Percentiles rank a stretch among this genome's conserved stretches.
Evolutionary conservation across 805 yeast genomes (phyloP).

Genomic region (Spathaspora arborariae): DNA sequence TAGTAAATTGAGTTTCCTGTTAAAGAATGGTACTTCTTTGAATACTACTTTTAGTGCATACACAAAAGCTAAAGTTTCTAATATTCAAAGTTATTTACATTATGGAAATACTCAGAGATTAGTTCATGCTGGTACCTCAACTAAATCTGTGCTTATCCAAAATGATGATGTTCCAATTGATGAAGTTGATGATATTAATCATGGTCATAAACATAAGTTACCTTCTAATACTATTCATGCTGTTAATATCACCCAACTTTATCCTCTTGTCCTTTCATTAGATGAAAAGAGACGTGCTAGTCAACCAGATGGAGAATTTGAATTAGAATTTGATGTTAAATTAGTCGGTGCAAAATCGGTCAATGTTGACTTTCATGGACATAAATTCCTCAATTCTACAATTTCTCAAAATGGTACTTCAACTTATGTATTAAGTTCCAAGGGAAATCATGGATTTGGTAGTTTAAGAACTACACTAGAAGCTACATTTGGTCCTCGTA

Average conservation of each 20-base stretch:
- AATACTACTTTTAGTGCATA: slow-evolving; percentile 23
- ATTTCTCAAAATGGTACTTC: slow-evolving; percentile 31
- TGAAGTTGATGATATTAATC: not conserved
- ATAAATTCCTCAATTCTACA: slow-evolving; percentile 11
- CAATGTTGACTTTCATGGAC: slow-evolving; percentile 13
- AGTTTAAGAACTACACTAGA: slow-evolving; percentile 28
- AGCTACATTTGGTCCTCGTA: not conserved
- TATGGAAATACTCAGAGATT: slow-evolving; percentile 39
- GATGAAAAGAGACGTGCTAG: slow-evolving; percentile 7
- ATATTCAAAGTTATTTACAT: slow-evolving; percentile 32
- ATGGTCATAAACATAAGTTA: not conserved
- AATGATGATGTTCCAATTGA: slow-evolving; percentile 12
- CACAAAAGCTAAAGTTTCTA: slow-evolving; percentile 30
- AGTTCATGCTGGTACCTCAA: slow-evolving; percentile 19
- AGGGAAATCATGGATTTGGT: slow-evolving; percentile 31
- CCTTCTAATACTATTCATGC: slow-evolving; percentile 12
- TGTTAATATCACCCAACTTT: slow-evolving; percentile 16
- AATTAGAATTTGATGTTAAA: slow-evolving; percentile 16
- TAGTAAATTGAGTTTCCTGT: slow-evolving; percentile 33
- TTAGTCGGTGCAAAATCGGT: slow-evolving; percentile 16
- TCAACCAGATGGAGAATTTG: slow-evolving; percentile 8
- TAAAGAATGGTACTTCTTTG: slow-evolving; percentile 34
- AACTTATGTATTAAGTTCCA: slow-evolving; percentile 16
- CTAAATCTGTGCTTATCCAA: slow-evolving; percentile 17
- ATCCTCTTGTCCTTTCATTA: slow-evolving; percentile 25